Percentiles rank a stretch among this genome's conserved stretches.
Conservation (phyloP, 1,284 basidiomycete genomes). For the Entoloma clypeatum region DNA sequence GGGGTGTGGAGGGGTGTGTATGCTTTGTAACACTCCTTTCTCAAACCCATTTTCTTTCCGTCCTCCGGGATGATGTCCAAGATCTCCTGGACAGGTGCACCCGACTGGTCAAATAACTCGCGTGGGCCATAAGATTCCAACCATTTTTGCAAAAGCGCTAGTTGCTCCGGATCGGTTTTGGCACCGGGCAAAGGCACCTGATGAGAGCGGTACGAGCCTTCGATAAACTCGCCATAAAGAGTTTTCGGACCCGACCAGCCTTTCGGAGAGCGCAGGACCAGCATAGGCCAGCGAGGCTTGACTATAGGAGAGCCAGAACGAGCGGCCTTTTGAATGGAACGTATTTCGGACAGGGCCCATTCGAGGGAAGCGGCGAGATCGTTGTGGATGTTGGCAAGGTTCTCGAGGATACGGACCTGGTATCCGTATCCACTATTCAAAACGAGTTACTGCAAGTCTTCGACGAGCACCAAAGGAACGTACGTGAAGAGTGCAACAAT, state of each 20-base stretch:
- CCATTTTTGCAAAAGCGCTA: conserved; percentile 65
- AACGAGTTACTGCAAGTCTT: not conserved
- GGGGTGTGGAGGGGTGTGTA: conserved; percentile 63
- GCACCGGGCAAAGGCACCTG: conserved; percentile 80
- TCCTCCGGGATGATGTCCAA: conserved; percentile 53
- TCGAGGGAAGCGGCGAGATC: conserved; percentile 78
- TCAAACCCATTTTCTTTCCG: conserved; percentile 60
- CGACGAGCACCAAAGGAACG: conserved; percentile 13
- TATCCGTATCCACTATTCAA: conserved; percentile 73
- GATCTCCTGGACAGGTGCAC: conserved; percentile 49
- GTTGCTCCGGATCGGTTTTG: conserved; percentile 60
- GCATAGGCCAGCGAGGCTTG: conserved; percentile 85
- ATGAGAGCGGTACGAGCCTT: conserved; percentile 74
- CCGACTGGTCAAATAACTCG: conserved; percentile 57
- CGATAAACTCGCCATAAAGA: conserved; percentile 65
- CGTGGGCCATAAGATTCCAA: conserved; percentile 60
- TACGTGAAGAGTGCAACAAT: conserved; percentile 66
- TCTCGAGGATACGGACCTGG: conserved; percentile 79
- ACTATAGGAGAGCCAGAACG: conserved; percentile 69
- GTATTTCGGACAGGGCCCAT: conserved; percentile 79
- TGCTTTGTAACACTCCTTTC: conserved; percentile 62
- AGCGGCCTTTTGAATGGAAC: conserved; percentile 75
- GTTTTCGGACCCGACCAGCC: conserved; percentile 69
- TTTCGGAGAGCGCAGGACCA: conserved; percentile 83
- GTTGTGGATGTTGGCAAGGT: conserved; percentile 59